Base-by-base conservation (phyloP, 805 yeast genomes). In the Maudiozyma serrabonitensis region DNA sequence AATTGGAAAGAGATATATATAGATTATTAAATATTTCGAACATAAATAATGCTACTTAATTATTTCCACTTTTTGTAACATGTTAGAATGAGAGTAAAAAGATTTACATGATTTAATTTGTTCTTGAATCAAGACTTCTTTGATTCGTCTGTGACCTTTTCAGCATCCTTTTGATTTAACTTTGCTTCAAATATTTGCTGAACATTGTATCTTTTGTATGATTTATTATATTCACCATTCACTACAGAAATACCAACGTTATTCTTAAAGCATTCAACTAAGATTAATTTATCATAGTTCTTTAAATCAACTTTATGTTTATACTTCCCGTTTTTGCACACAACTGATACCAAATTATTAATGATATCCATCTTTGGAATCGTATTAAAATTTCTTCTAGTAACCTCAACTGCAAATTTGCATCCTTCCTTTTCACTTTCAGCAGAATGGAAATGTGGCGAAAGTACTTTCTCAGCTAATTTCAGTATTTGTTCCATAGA, bases 171-270 rank as follows among this genome's bases (percentile, higher is more conserved):
- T n/a, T 58, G 56, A 46, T 60, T 57, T 35, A 58, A 52, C 52
- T 61, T 67, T 55, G 65, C 63, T 46, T 68, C 91, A 61, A 74
- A 84, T 16, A 91, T 82, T 68, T 85, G 95, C 61, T 87, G 91
- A 41, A 93, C 67, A 62, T 93, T 93, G 67, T 76, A 88, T 60
- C 81, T 82, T 57, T 79, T 81, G 52, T 76, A 74, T 54, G 73
- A 68, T 21, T 77, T 80, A 45, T 55, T 47, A 35, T 65, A 64
- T 58, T 79, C 87, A 49, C 78, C 77, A 49, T 78, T 76, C 1
- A 87, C 88, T 6, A 89, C 91, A 55, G 93, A 75, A 78, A 87
- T 81, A 6, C 99, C 99, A 34, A 93, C 76, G 53, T 86, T 85
- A 54, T 80, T 84, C 69, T 90, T 91, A 69, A 83, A 91, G 62